Conservation (phyloP, 2,329 filamentous ascomycete species). For the Coniochaeta hoffmannii region DNA sequence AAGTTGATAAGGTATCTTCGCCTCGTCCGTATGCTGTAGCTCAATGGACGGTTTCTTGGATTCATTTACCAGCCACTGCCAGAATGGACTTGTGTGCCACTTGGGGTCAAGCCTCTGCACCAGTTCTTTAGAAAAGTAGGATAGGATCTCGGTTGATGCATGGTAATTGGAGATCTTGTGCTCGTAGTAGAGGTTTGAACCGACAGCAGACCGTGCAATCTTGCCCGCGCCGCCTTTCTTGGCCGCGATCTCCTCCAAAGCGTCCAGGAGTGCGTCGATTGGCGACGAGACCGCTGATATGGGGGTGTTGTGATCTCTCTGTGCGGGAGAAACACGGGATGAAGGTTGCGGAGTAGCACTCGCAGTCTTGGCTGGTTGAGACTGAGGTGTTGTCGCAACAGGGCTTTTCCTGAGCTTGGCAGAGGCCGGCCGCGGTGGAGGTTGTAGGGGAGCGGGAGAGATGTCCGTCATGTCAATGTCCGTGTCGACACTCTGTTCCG, state of each 20-base stretch:
- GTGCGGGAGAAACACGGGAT: background rate
- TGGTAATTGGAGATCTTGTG: constrained; percentile 32
- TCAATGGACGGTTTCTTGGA: constrained; percentile 19
- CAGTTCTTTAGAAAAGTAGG: constrained; percentile 36
- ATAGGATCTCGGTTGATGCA: constrained; percentile 29
- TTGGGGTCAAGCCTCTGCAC: constrained; percentile 24
- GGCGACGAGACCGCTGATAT: constrained; percentile 3
- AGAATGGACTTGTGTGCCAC: constrained; percentile 25
- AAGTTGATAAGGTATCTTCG: constrained; percentile 15
- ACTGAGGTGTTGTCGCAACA: background rate
- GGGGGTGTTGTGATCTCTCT: background rate
- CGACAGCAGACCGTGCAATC: constrained; percentile 14
- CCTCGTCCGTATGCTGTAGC: constrained; percentile 16
- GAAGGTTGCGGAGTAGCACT: background rate
- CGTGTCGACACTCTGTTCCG: background rate
- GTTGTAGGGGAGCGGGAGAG: constrained; percentile 4
- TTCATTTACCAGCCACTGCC: constrained; percentile 24
- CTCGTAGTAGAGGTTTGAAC: constrained; percentile 25
- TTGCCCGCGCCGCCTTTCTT: constrained; percentile 7
- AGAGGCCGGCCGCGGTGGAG: background rate
- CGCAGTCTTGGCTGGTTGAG: background rate
- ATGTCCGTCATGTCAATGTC: constrained; percentile 20
- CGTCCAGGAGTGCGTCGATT: constrained; percentile 13
- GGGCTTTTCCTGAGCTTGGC: background rate
- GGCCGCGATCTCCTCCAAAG: constrained; percentile 20